These are phyloP conservation scores for Chara braunii DNA, from an alignment of 139 green algal genomes.

Conservation along the genomic window DNA sequence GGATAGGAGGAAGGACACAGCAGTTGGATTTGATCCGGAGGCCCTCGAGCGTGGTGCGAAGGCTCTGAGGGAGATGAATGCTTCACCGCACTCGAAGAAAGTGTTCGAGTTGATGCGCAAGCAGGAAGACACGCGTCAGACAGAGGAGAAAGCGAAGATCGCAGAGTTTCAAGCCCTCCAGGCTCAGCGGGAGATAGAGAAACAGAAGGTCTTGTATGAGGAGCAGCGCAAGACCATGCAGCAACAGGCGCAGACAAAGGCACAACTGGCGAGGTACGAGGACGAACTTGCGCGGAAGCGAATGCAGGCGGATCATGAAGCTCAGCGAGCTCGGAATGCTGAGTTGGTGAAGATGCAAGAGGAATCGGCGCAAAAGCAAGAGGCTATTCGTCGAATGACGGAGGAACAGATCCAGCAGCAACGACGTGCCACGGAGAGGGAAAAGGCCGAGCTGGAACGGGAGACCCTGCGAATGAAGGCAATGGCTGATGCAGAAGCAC, in stretches of 20 bases:
- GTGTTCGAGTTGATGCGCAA: constrained; percentile 78
- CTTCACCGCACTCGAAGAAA: constrained; percentile 82
- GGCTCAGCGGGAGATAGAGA: constrained; percentile 50
- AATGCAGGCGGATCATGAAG: constrained; percentile 63
- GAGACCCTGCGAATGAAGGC: constrained; percentile 56
- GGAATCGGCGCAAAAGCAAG: constrained; percentile 58
- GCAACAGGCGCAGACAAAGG: constrained; percentile 79
- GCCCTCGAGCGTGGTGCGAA: constrained; percentile 90
- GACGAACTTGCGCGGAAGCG: constrained; percentile 49
- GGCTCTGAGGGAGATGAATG: constrained; percentile 91
- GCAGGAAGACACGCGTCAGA: constrained; percentile 86
- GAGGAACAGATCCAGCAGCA: constrained; percentile 41
- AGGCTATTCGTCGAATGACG: constrained; percentile 50
- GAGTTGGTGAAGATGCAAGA: constrained; percentile 88
- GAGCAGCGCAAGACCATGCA: constrained; percentile 71
- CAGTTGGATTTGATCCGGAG: constrained; percentile 83
- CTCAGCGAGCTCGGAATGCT: constrained; percentile 65
- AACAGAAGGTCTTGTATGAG: constrained; percentile 63
- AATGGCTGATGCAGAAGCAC: constrained; percentile 87
- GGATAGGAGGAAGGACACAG: constrained; percentile 17
- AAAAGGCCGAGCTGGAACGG: constrained; percentile 58
- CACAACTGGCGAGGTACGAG: constrained; percentile 66
- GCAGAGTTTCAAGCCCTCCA: constrained; percentile 36
- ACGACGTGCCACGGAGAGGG: constrained; percentile 21
- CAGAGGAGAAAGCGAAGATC: constrained; percentile 57